Evolutionary conservation across 176 grass and related monocot genomes (phyloP).

Genomic region (Aechmea fasciata): DNA sequence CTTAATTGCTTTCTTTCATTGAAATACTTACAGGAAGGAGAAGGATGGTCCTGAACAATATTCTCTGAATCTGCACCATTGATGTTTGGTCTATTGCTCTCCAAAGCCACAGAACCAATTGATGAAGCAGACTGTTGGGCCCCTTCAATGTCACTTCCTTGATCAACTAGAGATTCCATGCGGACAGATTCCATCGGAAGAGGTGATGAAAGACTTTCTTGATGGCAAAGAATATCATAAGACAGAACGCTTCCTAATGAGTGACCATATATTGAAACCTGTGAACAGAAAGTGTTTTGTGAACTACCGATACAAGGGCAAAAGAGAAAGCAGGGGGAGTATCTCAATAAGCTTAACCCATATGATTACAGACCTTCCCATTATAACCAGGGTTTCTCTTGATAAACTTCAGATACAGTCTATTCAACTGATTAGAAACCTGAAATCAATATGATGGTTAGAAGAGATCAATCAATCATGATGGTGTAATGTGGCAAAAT

Average conservation of each 20-base stretch:
- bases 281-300: conserved; percentile 13
- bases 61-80: conserved; percentile 16
- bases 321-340: background rate
- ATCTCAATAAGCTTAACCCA: background rate
- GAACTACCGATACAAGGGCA: conserved; percentile 1
- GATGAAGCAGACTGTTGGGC: background rate
- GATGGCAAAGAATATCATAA: conserved; percentile 98
- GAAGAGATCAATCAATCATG: conserved; percentile 6
- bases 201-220: conserved; percentile 51
- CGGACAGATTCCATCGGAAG: conserved; percentile 49
- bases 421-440: conserved; percentile 89
- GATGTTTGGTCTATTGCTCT: conserved; percentile 12
- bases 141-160: conserved; percentile 26
- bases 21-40: conserved; percentile 7
- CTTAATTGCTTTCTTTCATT: conserved; percentile 11
- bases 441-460: conserved; percentile 29
- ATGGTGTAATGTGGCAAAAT: background rate
- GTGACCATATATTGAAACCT: conserved; percentile 94
- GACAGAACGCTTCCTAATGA: conserved; percentile 93
- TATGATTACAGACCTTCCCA: conserved; percentile 55
- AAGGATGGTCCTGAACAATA: conserved; percentile 13
- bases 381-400: conserved; percentile 94
- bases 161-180: conserved; percentile 30
- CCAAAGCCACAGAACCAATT: conserved; percentile 14
- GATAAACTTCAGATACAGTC: conserved; percentile 78